A percentile compares a stretch with the other conserved stretches of the same genome.
These are phyloP conservation scores for Cucumis melo DNA, from an alignment of 306 rosid species.

Conservation along the genomic window DNA sequence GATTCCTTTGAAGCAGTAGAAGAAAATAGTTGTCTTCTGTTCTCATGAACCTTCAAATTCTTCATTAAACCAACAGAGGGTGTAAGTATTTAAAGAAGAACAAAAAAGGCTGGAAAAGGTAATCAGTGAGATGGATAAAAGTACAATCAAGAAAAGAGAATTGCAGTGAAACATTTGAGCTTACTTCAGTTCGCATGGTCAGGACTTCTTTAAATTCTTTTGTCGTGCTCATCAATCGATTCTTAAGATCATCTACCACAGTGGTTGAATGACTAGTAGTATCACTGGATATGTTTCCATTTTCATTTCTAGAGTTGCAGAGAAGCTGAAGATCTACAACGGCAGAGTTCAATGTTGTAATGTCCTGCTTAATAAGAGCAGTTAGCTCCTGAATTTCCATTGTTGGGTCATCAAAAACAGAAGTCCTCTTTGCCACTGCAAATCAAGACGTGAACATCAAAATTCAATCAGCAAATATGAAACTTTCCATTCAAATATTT, in stretches of 20 bases:
- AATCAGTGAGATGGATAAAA: not conserved
- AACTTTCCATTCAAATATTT: not conserved
- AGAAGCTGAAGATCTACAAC: conserved; percentile 83
- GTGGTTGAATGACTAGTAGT: conserved; percentile 83
- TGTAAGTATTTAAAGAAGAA: not conserved
- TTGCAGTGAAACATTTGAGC: not conserved
- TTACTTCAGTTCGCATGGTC: conserved; percentile 90
- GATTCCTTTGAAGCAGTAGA: conserved; percentile 67
- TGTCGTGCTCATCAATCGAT: conserved; percentile 77
- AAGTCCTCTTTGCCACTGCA: conserved; percentile 89
- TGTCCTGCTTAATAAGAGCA: conserved; percentile 81
- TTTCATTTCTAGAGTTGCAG: conserved; percentile 49
- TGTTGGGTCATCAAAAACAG: conserved; percentile 83
- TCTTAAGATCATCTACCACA: conserved; percentile 89
- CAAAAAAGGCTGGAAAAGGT: not conserved
- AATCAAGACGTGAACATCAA: not conserved
- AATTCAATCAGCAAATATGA: not conserved
- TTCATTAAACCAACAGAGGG: conserved; percentile 20
- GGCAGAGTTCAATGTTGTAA: conserved; percentile 84
- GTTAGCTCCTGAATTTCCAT: conserved; percentile 93
- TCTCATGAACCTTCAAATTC: conserved; percentile 92
- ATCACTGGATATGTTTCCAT: conserved; percentile 63
- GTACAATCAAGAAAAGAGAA: not conserved
- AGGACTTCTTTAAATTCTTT: conserved; percentile 96
- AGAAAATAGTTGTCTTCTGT: conserved; percentile 77